Base-by-base conservation (phyloP, 345 rosid species). In the Ceriops tagal region DNA sequence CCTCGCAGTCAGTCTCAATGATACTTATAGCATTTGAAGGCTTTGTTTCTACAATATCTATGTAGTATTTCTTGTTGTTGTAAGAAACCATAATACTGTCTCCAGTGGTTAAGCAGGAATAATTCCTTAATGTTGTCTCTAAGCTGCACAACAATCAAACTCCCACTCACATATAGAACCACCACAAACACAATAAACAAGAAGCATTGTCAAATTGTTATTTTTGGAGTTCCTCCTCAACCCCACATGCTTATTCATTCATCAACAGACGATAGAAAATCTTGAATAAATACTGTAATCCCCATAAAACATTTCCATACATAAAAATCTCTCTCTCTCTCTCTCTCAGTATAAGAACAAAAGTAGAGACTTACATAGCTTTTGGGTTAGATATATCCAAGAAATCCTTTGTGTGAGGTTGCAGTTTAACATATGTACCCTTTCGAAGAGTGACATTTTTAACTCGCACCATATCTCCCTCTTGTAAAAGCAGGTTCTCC, bases 1-100 rank as follows among this genome's bases (percentile, higher is more conserved):
- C 99, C 80, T 95, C 99, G 74, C 99, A 95, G 77, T 95, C 99
- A n/a, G 99, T 95, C 90, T 95, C 99, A 68, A 95, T 95, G 80
- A 95, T 92, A 78, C 83, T 95, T 70, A 90, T 95, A 70, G 96
- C 99, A 79, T 87, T 79, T 19, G 99, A 86, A 76, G 99, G 99
- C 81, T 89, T 92, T 59, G 96, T 86, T 81, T 92, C 98, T 71
- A 92, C 59, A 58, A 95, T 95, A 82, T 95, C 98, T 77, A 95
- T 92, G 81, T 92, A 95, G 78, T 95, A 95, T 55, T 95, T 92
- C 80, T 95, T 95, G 75, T 90, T 92, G 87, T 92, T 95, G 74
- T 95, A 95, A 21, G 98, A 96, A 75, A 95, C 99, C 99, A 95
- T 95, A 71, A 95, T 92, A 80, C 98, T 90, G 73, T 95, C 99